Evolutionary conservation across 2,329 filamentous ascomycete genomes (phyloP).

Genomic region (Arthrobotrys pseudoclavata): DNA sequence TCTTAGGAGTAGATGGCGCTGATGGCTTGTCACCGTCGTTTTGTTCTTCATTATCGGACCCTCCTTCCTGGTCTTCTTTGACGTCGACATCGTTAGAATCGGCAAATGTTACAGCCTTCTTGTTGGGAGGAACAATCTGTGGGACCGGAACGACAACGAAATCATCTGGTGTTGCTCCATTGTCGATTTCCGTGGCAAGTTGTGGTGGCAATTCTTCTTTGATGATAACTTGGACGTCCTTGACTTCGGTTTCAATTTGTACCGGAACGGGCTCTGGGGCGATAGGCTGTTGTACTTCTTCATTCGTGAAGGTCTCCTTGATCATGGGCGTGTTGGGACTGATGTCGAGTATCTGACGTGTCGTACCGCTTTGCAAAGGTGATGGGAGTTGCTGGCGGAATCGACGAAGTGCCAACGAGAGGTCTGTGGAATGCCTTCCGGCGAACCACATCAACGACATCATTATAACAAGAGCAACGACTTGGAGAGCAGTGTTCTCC

Average conservation of each 20-base stretch:
- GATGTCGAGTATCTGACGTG: constrained; percentile 42
- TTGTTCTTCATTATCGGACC: constrained; percentile 40
- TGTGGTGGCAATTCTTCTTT: constrained; percentile 52
- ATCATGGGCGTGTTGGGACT: constrained; percentile 53
- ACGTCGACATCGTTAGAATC: constrained; percentile 19
- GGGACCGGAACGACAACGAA: constrained; percentile 51
- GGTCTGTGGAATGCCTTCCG: constrained; percentile 49
- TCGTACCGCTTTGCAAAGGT: constrained; percentile 28
- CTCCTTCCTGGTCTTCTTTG: constrained; percentile 34
- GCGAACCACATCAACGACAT: constrained; percentile 59
- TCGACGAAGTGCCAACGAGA: constrained; percentile 38
- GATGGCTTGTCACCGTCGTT: constrained; percentile 58
- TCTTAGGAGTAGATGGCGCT: constrained; percentile 49
- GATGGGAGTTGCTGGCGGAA: constrained; percentile 41
- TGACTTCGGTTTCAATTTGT: constrained; percentile 44
- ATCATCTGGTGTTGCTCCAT: constrained; percentile 39
- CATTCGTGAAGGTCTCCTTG: constrained; percentile 49
- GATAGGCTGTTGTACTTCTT: constrained; percentile 39
- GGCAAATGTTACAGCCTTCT: constrained; percentile 48
- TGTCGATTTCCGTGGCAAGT: constrained; percentile 42
- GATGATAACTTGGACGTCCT: constrained; percentile 48
- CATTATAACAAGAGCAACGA: constrained; percentile 43
- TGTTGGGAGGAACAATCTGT: constrained; percentile 43
- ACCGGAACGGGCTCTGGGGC: constrained; percentile 31
- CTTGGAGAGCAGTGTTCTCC: constrained; percentile 45